These are phyloP conservation scores for Scheffersomyces cryptocercus DNA, from an alignment of 1,139 yeast genomes.

Conservation along the genomic window DNA sequence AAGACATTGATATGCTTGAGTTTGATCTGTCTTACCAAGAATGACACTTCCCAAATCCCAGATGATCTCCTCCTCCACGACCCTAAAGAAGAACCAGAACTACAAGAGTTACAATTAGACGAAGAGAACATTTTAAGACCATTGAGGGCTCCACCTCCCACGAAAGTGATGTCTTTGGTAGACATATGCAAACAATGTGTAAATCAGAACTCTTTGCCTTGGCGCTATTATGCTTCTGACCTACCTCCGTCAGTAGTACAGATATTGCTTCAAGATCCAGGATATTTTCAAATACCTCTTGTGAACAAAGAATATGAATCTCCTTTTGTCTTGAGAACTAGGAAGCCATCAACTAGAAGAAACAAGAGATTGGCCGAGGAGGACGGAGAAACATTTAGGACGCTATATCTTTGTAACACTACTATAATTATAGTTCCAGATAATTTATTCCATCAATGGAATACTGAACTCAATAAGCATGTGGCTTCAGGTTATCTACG, in stretches of 20 bases:
- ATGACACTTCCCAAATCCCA: slow-evolving; percentile 52
- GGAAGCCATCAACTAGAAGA: slow-evolving; percentile 12
- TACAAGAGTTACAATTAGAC: not conserved
- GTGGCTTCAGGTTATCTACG: slow-evolving; percentile 36
- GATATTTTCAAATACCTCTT: slow-evolving; percentile 40
- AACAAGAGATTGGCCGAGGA: slow-evolving; percentile 9
- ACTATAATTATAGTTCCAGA: slow-evolving; percentile 68
- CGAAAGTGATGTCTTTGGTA: slow-evolving; percentile 22
- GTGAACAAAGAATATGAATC: slow-evolving; percentile 22
- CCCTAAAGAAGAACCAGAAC: slow-evolving; percentile 8
- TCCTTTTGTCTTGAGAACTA: slow-evolving; percentile 18
- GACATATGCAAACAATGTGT: slow-evolving; percentile 47
- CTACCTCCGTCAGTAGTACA: slow-evolving; percentile 46
- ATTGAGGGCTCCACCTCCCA: not conserved
- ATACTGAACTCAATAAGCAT: slow-evolving; percentile 58
- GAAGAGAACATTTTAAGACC: not conserved
- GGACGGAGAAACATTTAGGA: slow-evolving; percentile 24
- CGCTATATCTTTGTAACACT: slow-evolving; percentile 46
- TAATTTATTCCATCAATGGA: slow-evolving; percentile 68
- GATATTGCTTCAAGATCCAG: slow-evolving; percentile 40
- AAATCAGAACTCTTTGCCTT: slow-evolving; percentile 51
- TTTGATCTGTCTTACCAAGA: slow-evolving; percentile 55
- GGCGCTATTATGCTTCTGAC: slow-evolving; percentile 49
- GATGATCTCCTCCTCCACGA: slow-evolving; percentile 21
- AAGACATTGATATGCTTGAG: slow-evolving; percentile 69